Conservation (phyloP, 2,329 filamentous ascomycete species). For the Cytospora schulzeri region DNA sequence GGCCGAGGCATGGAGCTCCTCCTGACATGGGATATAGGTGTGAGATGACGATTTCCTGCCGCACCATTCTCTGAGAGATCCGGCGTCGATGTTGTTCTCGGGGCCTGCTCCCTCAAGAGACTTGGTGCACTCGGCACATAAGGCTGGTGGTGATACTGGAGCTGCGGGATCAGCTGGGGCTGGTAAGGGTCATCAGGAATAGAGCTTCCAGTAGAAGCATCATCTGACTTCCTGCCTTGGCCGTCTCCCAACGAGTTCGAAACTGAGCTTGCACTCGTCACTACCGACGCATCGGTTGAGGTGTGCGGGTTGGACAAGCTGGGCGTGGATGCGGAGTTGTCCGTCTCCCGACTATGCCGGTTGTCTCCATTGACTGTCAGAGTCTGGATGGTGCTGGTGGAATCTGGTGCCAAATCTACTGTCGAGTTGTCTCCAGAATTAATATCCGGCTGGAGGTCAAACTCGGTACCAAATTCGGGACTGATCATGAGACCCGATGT, state of each 20-base stretch:
- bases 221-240: constrained; percentile 40
- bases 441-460: constrained; percentile 28
- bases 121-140: constrained; percentile 47
- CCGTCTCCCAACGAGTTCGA: constrained; percentile 53
- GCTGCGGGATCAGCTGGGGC: constrained; percentile 53
- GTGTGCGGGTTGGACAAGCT: constrained; percentile 52
- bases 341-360: constrained; percentile 56
- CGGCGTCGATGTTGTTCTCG: constrained; percentile 51
- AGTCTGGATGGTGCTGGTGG: constrained; percentile 37
- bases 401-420: not conserved
- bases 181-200: constrained; percentile 48
- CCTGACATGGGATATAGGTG: constrained; percentile 57
- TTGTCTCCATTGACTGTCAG: constrained; percentile 41
- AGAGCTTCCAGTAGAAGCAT: constrained; percentile 54
- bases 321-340: constrained; percentile 51
- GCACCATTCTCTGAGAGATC: constrained; percentile 54
- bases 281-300: constrained; percentile 55
- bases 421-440: constrained; percentile 31
- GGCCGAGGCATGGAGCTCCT: constrained; percentile 68
- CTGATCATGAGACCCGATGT: not conserved
- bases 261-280: constrained; percentile 59
- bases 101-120: constrained; percentile 44
- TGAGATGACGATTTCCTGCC: constrained; percentile 63
- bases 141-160: constrained; percentile 63
- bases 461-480: constrained; percentile 4